Evolutionary conservation across 495 filamentous ascomycete species (phyloP), one percentile per base, ranked within the genome.

Genomic region (Pyrenopolyporus hunteri): DNA sequence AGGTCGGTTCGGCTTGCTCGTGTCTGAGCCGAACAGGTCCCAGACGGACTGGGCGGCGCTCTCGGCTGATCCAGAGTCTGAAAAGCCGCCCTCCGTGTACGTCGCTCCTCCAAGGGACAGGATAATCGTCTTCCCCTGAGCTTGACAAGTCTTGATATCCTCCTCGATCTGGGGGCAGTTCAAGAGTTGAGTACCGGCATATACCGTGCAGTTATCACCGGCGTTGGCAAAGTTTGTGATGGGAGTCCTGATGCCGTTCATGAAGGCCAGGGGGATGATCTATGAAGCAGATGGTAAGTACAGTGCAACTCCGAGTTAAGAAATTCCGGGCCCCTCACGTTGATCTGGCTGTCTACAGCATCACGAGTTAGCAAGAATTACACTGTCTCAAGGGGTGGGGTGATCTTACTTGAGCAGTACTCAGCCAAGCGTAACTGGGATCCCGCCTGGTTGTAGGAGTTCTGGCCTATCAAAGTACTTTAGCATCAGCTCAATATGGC

Each of bases 91-190:
- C 58, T 87, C 82, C 45, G 73, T 80, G 67, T 87, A 87, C 1
- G 78, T 83, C 9, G 82, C 81, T 14, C 87, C 88, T 35, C 87
- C 86, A 40, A 91, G 79, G 25, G 85, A 89, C 3, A 91, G 68
- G 22, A 91, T 68, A 57, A 92, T 82, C 0, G 82, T 86, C 68
- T 89, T 91, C 40, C 83, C 84, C n/a, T 77, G 69, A 3, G 70
- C 29, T 67, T 92, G 88, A 74, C 89, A 92, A 6, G 74, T 74
- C 39, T 73, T 73, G 68, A 92, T 90, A 56, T 91, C 85, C 14
- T 65, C 62, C 82, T 77, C 87, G 19, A 90, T 80, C 59, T 88
- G 70, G 10, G 87, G 84, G 63, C 87, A 90, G 43, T 78, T 76
- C 33, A 83, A 69, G 19, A 88, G 72, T 13, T 78, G 71, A 3